These are phyloP conservation scores for Myriosclerotinia curreyana DNA, from an alignment of 2,329 filamentous ascomycete genomes.

Conservation along the genomic window DNA sequence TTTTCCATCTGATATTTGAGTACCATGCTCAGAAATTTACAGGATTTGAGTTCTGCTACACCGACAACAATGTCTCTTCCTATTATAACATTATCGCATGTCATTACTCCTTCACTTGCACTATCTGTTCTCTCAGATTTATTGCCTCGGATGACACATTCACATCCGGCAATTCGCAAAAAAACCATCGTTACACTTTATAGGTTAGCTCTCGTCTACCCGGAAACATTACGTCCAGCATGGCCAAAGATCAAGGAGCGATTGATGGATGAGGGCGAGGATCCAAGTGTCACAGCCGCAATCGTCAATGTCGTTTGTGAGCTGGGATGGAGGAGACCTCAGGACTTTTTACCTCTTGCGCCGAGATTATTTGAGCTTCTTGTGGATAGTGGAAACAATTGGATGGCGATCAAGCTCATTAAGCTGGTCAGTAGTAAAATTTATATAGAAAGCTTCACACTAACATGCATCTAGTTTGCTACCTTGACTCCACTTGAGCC, in stretches of 20 bases:
- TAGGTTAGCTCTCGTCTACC: conserved; percentile 90
- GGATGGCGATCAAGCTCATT: conserved; percentile 99
- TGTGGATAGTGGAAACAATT: conserved; percentile 92
- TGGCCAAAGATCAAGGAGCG: conserved; percentile 98
- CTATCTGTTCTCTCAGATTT: conserved; percentile 85
- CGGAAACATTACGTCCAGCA: conserved; percentile 83
- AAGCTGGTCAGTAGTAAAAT: conserved; percentile 66
- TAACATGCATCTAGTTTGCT: conserved; percentile 66
- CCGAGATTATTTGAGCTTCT: conserved; percentile 89
- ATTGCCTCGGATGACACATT: conserved; percentile 81
- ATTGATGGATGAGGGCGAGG: conserved; percentile 83
- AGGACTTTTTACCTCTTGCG: conserved; percentile 89
- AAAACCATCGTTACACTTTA: conserved; percentile 96
- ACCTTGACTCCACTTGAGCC: conserved; percentile 91
- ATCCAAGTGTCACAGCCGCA: conserved; percentile 88
- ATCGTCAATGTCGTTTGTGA: conserved; percentile 98
- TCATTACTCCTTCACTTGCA: conserved; percentile 88
- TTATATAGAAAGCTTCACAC: conserved; percentile 61
- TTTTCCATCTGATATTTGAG: background rate
- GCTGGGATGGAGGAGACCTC: conserved; percentile 86
- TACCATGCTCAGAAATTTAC: conserved; percentile 29
- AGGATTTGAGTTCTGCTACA: conserved; percentile 71
- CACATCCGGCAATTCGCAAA: conserved; percentile 81
- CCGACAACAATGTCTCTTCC: conserved; percentile 80
- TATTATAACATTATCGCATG: conserved; percentile 85